Evolutionary conservation across 495 filamentous ascomycete genomes (phyloP), one percentile per base, ranked within the genome.

Genomic region (Letharia columbiana): DNA sequence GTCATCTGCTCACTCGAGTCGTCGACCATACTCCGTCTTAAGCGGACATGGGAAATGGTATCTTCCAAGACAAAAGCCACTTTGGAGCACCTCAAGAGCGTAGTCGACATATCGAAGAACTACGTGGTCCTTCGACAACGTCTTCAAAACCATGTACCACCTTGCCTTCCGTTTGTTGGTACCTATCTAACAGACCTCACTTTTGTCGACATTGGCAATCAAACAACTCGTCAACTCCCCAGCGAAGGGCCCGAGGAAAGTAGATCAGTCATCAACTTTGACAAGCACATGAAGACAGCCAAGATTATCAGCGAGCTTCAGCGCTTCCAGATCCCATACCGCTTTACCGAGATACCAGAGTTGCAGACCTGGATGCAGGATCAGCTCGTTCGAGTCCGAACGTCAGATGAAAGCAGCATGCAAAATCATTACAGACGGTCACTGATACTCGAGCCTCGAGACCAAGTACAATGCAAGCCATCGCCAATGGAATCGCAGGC

Each of bases 281-380:
- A 98, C 81, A 99, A 98, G 77, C 90, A 98, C 73, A 88, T 88
- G 73, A 91, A 91, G 73, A 97, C 92, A 4, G 93, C 95, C 11
- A 90, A 89, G 71, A 92, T 96, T 73, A 96, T 99, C 73, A 91
- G 91, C 65, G 92, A 98, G 70, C 83, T 98, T 15, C 94, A 98
- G 75, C 87, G 94, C 37, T 99, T 99, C 82, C 95, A 99, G 73
- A 90, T 96, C 58, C 94, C 95, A 1, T 96, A 99, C 72, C 86
- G 88, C 23, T 82, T 99, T 20, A 81, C 83, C 6, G 90, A 96
- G 71, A 79, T 98, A 18, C 85, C 91, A 1, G 95, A 98, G 70
- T 81, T 99, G 71, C 93, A 98, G 75, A 87, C 92, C 50, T 98
- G 92, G 94, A 87, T 99, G 75, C 85, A 93, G 69, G 82, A 84